phyloP scores from a whole-genome alignment of 1,284 basidiomycete genomes.

The Ganoderma leucocontextum region DNA sequence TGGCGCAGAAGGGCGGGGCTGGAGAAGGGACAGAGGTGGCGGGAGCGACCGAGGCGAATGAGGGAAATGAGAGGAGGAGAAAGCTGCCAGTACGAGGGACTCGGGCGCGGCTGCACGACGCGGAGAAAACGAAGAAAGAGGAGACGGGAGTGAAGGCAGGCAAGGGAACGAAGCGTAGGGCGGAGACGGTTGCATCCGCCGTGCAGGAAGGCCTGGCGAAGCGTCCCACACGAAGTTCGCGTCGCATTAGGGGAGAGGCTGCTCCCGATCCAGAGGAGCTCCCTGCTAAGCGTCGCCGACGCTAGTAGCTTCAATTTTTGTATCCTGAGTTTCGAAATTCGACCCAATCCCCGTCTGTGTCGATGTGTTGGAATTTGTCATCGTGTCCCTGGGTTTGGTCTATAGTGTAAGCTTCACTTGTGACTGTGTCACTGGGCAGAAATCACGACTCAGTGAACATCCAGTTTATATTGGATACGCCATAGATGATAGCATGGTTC shows the following conservation, averaged over 20 bases:
- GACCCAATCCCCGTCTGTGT: too few species aligned
- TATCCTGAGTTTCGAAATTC: neutral
- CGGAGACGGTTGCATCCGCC: neutral
- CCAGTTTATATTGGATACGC: too few species aligned
- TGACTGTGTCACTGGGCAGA: too few species aligned
- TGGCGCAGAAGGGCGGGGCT: neutral
- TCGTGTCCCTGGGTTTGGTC: too few species aligned
- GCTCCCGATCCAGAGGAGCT: neutral
- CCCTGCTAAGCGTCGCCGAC: slow-evolving; percentile 8
- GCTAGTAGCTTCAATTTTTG: neutral
- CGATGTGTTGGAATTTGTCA: too few species aligned
- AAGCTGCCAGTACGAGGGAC: neutral
- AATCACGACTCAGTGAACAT: too few species aligned
- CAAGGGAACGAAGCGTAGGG: neutral
- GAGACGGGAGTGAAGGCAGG: neutral
- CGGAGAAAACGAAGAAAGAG: neutral
- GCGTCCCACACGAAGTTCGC: neutral
- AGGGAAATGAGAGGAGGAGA: neutral
- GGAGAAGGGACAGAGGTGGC: neutral
- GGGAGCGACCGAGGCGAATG: too few species aligned
- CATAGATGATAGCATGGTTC: too few species aligned
- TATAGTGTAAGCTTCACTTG: too few species aligned
- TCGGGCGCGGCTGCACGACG: neutral
- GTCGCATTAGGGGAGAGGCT: neutral
- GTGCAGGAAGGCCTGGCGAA: neutral